A percentile compares a stretch with the other conserved stretches of the same genome.
Conservation (phyloP, 2,329 filamentous ascomycete species). For the Fusarium paranaense region DNA sequence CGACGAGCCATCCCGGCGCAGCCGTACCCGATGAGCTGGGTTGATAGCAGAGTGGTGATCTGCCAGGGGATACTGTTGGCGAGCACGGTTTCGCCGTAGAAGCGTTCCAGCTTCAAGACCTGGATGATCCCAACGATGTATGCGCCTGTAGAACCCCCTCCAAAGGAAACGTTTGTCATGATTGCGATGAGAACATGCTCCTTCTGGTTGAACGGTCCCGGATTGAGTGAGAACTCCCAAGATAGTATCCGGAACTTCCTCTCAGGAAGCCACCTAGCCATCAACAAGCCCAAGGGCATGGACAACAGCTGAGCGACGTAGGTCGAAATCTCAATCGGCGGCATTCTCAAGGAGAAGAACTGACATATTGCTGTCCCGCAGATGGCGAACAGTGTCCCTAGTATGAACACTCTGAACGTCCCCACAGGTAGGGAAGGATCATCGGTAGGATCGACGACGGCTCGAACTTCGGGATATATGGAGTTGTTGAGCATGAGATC, state of each 20-base stretch:
- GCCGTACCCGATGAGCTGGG: conserved; percentile 65
- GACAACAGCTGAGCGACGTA: conserved; percentile 56
- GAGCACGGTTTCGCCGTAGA: conserved; percentile 55
- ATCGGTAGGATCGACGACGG: conserved; percentile 58
- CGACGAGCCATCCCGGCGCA: conserved; percentile 60
- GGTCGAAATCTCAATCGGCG: conserved; percentile 53
- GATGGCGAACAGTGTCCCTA: conserved; percentile 53
- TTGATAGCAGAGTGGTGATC: conserved; percentile 57
- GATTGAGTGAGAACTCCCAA: conserved; percentile 54
- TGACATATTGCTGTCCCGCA: conserved; percentile 41
- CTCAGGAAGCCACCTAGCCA: conserved; percentile 42
- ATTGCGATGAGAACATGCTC: conserved; percentile 67
- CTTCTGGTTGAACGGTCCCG: conserved; percentile 64
- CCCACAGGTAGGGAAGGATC: conserved; percentile 53
- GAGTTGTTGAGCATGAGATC: conserved; percentile 50
- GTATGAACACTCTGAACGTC: conserved; percentile 55
- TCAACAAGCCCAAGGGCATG: conserved; percentile 51
- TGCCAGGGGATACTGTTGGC: conserved; percentile 57
- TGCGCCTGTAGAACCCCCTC: conserved; percentile 46
- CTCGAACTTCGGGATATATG: conserved; percentile 57
- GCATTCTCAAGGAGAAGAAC: conserved; percentile 57
- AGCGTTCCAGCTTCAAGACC: conserved; percentile 57
- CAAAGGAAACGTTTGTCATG: conserved; percentile 65
- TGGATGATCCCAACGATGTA: conserved; percentile 61
- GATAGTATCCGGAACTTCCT: conserved; percentile 4